A percentile compares a stretch with the other conserved stretches of the same genome.
Evolutionary conservation across 202 grass and related monocot species (phyloP).

Genomic region (Schoenoplectus triqueter): DNA sequence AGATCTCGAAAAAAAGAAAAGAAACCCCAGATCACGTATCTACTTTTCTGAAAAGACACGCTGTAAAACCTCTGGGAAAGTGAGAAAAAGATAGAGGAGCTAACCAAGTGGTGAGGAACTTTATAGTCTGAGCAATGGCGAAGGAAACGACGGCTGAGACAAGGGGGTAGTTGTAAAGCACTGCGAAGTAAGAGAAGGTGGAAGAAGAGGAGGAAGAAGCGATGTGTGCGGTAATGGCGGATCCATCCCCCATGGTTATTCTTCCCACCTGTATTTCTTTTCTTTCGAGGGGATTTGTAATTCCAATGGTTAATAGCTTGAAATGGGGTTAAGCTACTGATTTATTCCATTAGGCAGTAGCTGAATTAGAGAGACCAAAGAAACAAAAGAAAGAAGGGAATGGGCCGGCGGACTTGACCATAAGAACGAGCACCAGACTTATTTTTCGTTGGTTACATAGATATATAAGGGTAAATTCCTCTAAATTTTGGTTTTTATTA

Average conservation of each 20-base stretch:
- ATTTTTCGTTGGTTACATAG: no score
- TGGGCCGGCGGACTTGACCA: no score
- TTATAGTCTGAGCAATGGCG: conserved; percentile 74
- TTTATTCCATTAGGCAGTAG: background rate
- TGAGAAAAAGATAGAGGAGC: background rate
- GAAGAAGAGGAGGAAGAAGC: conserved; percentile 33
- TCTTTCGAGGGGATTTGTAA: background rate
- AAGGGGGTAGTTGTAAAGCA: conserved; percentile 73
- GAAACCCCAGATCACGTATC: conserved; percentile 1
- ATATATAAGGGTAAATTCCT: no score
- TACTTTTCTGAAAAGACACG: background rate
- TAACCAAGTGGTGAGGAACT: conserved; percentile 89
- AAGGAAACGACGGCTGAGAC: conserved; percentile 69
- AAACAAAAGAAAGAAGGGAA: background rate
- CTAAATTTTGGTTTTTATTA: no score
- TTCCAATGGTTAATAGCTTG: background rate
- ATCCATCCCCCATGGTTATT: conserved; percentile 21
- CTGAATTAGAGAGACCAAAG: background rate
- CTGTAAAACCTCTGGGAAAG: background rate
- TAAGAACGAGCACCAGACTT: no score
- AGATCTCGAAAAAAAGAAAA: conserved; percentile 29
- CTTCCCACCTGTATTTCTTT: background rate
- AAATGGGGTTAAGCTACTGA: background rate
- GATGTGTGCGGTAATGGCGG: background rate
- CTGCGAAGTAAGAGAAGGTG: conserved; percentile 63